Conservation (phyloP, 441 rosid genomes). For the Populus trichocarpa region DNA sequence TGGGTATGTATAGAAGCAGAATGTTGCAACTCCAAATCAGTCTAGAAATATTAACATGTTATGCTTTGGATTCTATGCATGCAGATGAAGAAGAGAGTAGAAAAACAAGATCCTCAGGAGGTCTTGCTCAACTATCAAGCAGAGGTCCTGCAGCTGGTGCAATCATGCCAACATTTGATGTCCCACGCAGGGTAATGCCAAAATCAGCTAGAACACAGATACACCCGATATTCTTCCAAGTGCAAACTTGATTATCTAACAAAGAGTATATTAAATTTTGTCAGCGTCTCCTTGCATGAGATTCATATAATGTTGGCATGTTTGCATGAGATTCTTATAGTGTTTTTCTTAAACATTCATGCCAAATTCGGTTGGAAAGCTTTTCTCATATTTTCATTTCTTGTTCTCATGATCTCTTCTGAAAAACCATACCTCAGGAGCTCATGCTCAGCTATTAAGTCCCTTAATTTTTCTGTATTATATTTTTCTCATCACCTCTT, state of each 20-base stretch:
- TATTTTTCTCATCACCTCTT: background rate
- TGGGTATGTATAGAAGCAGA: constrained; percentile 46
- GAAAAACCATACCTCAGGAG: background rate
- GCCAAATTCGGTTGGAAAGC: background rate
- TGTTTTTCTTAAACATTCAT: background rate
- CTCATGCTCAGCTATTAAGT: background rate
- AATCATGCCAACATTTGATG: constrained; percentile 43
- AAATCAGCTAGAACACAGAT: constrained; percentile 25
- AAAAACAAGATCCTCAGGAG: constrained; percentile 38
- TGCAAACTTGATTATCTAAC: constrained; percentile 22
- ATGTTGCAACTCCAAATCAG: background rate
- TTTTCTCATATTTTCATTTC: background rate
- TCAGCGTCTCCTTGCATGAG: background rate
- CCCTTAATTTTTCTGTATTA: background rate
- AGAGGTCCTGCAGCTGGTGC: constrained; percentile 45
- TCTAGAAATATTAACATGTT: constrained; percentile 2
- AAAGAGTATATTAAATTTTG: background rate
- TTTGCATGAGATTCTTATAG: background rate
- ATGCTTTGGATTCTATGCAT: constrained; percentile 24
- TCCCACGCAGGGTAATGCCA: constrained; percentile 59
- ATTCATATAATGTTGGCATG: background rate
- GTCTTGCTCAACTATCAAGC: constrained; percentile 36
- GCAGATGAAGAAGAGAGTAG: constrained; percentile 44
- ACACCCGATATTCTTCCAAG: constrained; percentile 26
- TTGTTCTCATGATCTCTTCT: background rate